A percentile compares a stretch with the other conserved stretches of the same genome.
These are phyloP conservation scores for Metschnikowia matae DNA, from an alignment of 805 yeast species.

Conservation along the genomic window DNA sequence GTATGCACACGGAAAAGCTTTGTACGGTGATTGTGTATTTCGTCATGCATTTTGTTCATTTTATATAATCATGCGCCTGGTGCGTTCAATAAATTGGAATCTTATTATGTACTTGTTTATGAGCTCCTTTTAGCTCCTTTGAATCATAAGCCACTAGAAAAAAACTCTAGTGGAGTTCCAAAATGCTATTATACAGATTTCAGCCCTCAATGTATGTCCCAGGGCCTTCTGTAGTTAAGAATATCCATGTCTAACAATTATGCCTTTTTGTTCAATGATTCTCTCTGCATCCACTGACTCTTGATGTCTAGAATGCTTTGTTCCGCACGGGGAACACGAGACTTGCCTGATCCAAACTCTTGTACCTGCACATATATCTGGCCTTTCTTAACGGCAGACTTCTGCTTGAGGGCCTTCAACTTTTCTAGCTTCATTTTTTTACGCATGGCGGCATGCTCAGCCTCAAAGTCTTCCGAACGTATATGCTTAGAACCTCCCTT, in stretches of 20 bases:
- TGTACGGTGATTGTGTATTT: background rate
- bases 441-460: constrained; percentile 25
- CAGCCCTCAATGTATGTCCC: background rate
- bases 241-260: background rate
- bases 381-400: constrained; percentile 31
- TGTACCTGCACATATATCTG: constrained; percentile 39
- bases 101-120: background rate
- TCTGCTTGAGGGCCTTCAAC: constrained; percentile 25
- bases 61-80: constrained; percentile 1
- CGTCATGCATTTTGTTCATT: background rate
- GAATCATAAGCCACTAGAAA: background rate
- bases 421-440: constrained; percentile 33
- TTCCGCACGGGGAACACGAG: constrained; percentile 36
- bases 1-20: background rate
- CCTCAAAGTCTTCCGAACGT: constrained; percentile 31
- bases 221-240: background rate
- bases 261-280: constrained; percentile 32
- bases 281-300: constrained; percentile 40
- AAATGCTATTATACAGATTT: background rate
- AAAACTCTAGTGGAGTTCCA: background rate
- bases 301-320: constrained; percentile 26
- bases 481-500: constrained; percentile 26
- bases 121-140: background rate
- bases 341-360: constrained; percentile 18
- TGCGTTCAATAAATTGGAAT: background rate